phyloP scores from a whole-genome alignment of 2,329 filamentous ascomycete species.

The Clarireedia hainanense region DNA sequence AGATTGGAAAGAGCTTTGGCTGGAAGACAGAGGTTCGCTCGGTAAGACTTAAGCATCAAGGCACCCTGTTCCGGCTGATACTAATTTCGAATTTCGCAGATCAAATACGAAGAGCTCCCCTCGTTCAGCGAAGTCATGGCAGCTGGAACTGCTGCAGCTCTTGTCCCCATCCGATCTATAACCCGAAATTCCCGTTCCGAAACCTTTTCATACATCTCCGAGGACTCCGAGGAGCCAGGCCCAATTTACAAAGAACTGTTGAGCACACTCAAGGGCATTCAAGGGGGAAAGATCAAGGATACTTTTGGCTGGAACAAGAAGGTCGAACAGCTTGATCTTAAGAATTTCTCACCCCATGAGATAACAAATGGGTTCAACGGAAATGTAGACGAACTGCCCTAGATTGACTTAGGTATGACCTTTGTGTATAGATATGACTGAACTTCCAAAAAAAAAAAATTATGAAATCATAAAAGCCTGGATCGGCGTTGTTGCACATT shows the following conservation, averaged over 20 bases:
- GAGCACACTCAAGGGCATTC: conserved; percentile 72
- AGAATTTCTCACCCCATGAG: conserved; percentile 21
- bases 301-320: conserved; percentile 30
- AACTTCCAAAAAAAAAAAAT: too few relatives aligned
- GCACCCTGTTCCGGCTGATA: neutral
- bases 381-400: conserved; percentile 16
- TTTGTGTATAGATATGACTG: too few relatives aligned
- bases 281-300: conserved; percentile 73
- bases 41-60: conserved; percentile 36
- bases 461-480: too few relatives aligned
- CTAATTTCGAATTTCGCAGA: conserved; percentile 34
- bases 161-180: conserved; percentile 89
- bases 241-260: conserved; percentile 66
- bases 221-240: conserved; percentile 59
- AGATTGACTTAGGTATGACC: neutral
- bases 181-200: conserved; percentile 53
- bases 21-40: conserved; percentile 75
- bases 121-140: conserved; percentile 75
- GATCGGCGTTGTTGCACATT: too few relatives aligned
- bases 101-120: conserved; percentile 53
- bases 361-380: conserved; percentile 14
- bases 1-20: conserved; percentile 69
- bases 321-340: conserved; percentile 24
- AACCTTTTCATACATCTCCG: conserved; percentile 47
- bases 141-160: conserved; percentile 80